A percentile compares a stretch with the other conserved stretches of the same genome.
Conservation (phyloP, 2,329 filamentous ascomycete species). For the Monosporascus sp. region DNA sequence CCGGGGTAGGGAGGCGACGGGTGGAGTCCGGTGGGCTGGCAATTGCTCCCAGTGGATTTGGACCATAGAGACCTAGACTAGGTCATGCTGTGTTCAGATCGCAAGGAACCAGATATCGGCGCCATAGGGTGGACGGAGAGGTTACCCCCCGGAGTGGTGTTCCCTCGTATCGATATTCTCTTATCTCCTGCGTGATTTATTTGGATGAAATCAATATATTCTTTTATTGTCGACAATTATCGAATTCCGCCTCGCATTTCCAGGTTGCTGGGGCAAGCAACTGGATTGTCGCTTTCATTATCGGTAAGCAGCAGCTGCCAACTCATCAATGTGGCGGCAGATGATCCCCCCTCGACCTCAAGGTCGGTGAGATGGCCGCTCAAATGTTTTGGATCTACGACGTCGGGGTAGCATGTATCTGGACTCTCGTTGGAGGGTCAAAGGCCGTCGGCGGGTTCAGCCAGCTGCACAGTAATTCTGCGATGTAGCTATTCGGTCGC, state of each 20-base stretch:
- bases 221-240: not conserved
- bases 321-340: conserved; percentile 19
- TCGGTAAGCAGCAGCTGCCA: conserved; percentile 17
- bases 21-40: not conserved
- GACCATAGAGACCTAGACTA: not conserved
- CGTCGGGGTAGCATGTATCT: not conserved
- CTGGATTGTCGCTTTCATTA: not conserved
- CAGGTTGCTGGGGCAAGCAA: not conserved
- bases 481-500: not conserved
- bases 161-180: not conserved
- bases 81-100: not conserved
- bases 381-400: conserved; percentile 8
- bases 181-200: not conserved
- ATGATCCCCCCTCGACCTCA: conserved; percentile 15
- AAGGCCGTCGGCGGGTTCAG: not conserved
- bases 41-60: not conserved
- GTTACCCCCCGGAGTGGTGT: not conserved
- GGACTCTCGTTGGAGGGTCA: not conserved
- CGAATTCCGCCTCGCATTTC: not conserved
- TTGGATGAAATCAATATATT: not conserved
- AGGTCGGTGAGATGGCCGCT: conserved; percentile 16
- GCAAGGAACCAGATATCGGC: not conserved
- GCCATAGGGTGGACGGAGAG: not conserved
- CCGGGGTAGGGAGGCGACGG: too few relatives aligned
- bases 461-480: not conserved